Evolutionary conservation across 495 filamentous ascomycete species (phyloP), one percentile per base, ranked within the genome.

Genomic region (Penicillium cinerascens): DNA sequence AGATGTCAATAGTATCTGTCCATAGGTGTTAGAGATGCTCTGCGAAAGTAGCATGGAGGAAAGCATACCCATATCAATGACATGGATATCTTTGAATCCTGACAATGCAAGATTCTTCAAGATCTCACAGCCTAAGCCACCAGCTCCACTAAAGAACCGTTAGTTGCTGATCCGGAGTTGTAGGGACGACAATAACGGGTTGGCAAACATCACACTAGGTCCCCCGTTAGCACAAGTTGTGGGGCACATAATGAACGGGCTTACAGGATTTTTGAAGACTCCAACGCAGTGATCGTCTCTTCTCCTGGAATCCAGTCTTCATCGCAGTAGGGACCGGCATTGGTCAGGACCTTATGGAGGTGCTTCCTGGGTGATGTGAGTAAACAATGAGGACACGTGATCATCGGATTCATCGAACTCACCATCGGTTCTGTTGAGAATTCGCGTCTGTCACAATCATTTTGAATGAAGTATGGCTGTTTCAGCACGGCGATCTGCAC

Each of bases 21-120:
- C 27, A 21, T 15, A 48, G 71, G 55, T 62, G 60, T 51, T 13
- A 46, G 39, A 29, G 11, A 21, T 42, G 21, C 9, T 44, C 18
- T 18, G 13, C 20, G 25, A 13, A 41, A 6, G 3, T 0, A 2
- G 18, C 4, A 21, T 51, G 38, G 33, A 39, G 7, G 9, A 63
- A 64, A 50, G 15, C 40, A 9, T 70, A 82, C 89, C 92, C 95
- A 99, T 99, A 75, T 99, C 95, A 59, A 99, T 97, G 36, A 99
- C 92, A 75, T 97, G 91, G 52, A 99, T 96, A 65, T 97, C 80
- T 68, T 87, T 95, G 75, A 97, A 97, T 10, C 95, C 91, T 3
- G 92, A 96, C 3, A 97, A 78, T 25, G 95, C 93, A 9, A 99
- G 82, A 60, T 97, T 91, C 76, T 99, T 99, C 36, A 99, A 70